These are phyloP conservation scores for Xylaria telfairii DNA, from an alignment of 495 filamentous ascomycete species.

Conservation along the genomic window DNA sequence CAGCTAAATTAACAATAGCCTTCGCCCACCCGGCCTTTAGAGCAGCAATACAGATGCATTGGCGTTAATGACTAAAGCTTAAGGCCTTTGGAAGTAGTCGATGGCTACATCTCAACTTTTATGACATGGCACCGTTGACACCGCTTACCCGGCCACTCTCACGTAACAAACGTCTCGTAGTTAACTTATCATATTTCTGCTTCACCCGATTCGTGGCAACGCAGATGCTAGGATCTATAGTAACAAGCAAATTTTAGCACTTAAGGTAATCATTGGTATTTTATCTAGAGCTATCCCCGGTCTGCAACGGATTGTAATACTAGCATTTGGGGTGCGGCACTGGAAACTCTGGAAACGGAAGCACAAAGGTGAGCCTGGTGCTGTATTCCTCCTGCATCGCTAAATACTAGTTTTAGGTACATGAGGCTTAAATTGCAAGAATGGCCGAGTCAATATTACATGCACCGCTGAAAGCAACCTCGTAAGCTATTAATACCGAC, in stretches of 20 bases:
- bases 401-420: not conserved
- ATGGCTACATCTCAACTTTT: slow-evolving; percentile 34
- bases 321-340: not conserved
- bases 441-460: not conserved
- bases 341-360: too few relatives aligned
- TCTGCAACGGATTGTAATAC: not conserved
- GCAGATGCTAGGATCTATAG: not conserved
- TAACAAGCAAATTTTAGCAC: not conserved
- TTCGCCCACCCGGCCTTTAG: slow-evolving; percentile 25
- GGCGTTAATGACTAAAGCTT: slow-evolving; percentile 36
- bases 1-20: slow-evolving; percentile 30
- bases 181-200: not conserved
- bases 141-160: not conserved
- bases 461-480: not conserved
- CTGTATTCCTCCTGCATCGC: not conserved
- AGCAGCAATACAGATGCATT: slow-evolving; percentile 41
- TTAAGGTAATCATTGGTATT: not conserved
- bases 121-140: slow-evolving; percentile 15
- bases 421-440: not conserved
- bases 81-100: slow-evolving; percentile 34
- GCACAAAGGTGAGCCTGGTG: too few relatives aligned
- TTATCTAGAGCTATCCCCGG: not conserved
- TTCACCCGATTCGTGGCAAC: not conserved
- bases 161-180: not conserved
- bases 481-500: not conserved